Evolutionary conservation across 2,329 filamentous ascomycete genomes (phyloP).

Genomic region (Xylariaceae sp.): DNA sequence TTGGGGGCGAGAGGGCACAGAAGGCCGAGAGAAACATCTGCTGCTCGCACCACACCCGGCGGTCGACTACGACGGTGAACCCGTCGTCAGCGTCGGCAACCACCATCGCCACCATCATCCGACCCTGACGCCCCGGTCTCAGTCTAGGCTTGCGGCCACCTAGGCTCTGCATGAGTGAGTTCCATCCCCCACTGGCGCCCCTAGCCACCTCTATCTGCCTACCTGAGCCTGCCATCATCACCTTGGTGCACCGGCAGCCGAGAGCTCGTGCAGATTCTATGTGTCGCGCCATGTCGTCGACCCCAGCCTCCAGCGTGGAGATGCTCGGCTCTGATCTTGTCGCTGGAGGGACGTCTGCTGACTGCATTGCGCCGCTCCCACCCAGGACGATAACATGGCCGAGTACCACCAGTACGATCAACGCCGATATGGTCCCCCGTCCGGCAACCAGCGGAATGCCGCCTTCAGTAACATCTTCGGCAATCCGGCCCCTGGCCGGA

Average conservation of each 20-base stretch:
- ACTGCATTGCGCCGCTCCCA: slow-evolving; percentile 15
- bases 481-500: slow-evolving; percentile 77
- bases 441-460: slow-evolving; percentile 73
- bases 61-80: slow-evolving; percentile 15
- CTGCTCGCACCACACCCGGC: slow-evolving; percentile 11
- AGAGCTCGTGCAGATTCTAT: background rate
- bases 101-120: slow-evolving; percentile 7
- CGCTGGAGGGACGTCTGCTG: background rate
- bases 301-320: no score
- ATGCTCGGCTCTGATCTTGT: no score
- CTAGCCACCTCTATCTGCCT: background rate
- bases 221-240: no score
- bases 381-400: slow-evolving; percentile 45
- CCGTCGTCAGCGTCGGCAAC: slow-evolving; percentile 14
- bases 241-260: background rate
- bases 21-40: slow-evolving; percentile 2
- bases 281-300: background rate
- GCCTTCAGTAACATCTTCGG: slow-evolving; percentile 97
- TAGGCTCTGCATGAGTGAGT: slow-evolving; percentile 26
- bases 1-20: slow-evolving; percentile 9
- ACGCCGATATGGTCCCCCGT: slow-evolving; percentile 43
- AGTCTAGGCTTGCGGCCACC: slow-evolving; percentile 27
- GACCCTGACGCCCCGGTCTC: slow-evolving; percentile 18
- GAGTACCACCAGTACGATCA: slow-evolving; percentile 52
- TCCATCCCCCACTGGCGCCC: background rate